Percentiles rank a stretch among this genome's conserved stretches.
phyloP scores from a whole-genome alignment of 805 yeast species.

The Saccharomyces eubayanus region DNA sequence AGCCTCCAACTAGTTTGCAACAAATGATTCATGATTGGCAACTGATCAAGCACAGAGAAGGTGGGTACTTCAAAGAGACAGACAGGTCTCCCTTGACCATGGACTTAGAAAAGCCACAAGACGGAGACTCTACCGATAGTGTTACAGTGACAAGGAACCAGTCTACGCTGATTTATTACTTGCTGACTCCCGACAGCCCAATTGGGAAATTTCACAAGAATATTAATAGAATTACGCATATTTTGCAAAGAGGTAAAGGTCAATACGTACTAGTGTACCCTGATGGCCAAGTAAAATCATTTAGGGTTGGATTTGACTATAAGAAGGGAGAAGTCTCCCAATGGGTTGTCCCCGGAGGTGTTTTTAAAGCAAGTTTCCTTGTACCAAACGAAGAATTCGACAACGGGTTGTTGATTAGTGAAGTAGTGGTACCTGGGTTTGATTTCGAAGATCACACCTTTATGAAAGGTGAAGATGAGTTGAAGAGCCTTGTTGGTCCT shows the following conservation, averaged over 20 bases:
- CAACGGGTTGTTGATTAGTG: conserved; percentile 43
- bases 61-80: conserved; percentile 51
- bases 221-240: conserved; percentile 46
- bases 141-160: conserved; percentile 30
- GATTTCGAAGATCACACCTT: conserved; percentile 47
- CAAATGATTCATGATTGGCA: conserved; percentile 32
- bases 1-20: conserved; percentile 20
- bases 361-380: conserved; percentile 48
- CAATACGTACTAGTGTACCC: conserved; percentile 48
- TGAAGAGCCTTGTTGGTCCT: conserved; percentile 33
- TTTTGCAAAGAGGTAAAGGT: conserved; percentile 48
- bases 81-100: conserved; percentile 42
- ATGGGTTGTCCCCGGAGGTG: conserved; percentile 59
- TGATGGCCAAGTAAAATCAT: conserved; percentile 40
- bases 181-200: conserved; percentile 43
- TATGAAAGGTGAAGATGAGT: conserved; percentile 30
- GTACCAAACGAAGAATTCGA: conserved; percentile 32
- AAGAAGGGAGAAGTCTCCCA: conserved; percentile 43
- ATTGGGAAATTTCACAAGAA: conserved; percentile 45
- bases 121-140: neutral
- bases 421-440: conserved; percentile 56
- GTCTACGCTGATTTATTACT: conserved; percentile 46
- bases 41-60: conserved; percentile 43
- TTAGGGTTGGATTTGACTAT: conserved; percentile 45
- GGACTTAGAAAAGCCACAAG: conserved; percentile 12